Conservation (phyloP, 1,284 basidiomycete species). For the Pterulicium gracile region DNA sequence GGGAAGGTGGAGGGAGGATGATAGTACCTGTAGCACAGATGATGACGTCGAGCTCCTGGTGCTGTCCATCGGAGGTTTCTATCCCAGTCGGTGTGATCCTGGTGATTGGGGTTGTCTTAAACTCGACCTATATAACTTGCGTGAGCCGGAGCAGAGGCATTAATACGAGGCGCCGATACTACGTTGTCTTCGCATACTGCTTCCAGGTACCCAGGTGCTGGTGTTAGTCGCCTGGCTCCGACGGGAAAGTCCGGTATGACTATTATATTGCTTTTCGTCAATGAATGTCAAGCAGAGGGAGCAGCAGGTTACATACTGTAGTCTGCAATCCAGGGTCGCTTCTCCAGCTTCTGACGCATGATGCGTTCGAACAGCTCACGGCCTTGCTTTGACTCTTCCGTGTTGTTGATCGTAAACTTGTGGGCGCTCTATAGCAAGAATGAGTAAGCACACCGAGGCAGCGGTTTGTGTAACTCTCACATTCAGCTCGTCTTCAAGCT, state of each 20-base stretch:
- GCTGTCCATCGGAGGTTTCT: conserved; percentile 40
- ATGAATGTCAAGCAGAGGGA: no score
- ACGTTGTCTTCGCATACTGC: conserved; percentile 52
- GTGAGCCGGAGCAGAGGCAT: background rate
- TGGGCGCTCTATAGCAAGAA: conserved; percentile 28
- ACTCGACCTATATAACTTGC: conserved; percentile 33
- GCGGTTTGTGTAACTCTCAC: conserved; percentile 19
- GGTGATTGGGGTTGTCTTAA: conserved; percentile 38
- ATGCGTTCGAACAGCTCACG: conserved; percentile 28
- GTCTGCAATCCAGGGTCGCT: conserved; percentile 50
- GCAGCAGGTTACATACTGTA: conserved; percentile 25
- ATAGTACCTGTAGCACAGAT: conserved; percentile 42
- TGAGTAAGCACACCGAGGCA: background rate
- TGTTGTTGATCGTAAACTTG: conserved; percentile 31
- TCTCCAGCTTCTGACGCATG: conserved; percentile 40
- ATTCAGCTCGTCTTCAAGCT: conserved; percentile 41
- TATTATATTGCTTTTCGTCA: no score
- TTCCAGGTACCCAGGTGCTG: conserved; percentile 57
- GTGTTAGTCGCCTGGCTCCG: conserved; percentile 47
- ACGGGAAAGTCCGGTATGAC: conserved; percentile 51
- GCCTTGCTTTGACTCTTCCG: conserved; percentile 28
- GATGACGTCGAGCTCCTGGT: conserved; percentile 45
- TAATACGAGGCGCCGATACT: conserved; percentile 7
- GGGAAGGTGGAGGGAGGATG: background rate
- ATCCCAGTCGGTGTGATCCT: conserved; percentile 42